phyloP scores from a whole-genome alignment of 2,329 filamentous ascomycete species.

The Paecilomyces sp. region DNA sequence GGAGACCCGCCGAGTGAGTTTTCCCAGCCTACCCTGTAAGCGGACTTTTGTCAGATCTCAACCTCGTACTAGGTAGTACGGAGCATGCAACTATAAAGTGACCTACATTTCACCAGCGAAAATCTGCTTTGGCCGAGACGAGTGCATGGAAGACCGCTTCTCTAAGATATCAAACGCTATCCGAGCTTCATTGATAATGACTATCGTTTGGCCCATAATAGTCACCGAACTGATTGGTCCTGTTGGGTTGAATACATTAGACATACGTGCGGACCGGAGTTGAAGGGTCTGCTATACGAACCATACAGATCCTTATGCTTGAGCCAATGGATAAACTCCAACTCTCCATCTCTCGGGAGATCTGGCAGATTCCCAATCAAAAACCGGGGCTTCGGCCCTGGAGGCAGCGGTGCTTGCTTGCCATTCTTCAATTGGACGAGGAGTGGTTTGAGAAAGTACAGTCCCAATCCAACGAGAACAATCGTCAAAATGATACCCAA shows the following conservation, averaged over 20 bases:
- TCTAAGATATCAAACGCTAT: slow-evolving; percentile 28
- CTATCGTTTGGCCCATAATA: slow-evolving; percentile 28
- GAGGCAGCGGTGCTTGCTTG: slow-evolving; percentile 1
- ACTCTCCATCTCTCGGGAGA: slow-evolving; percentile 9
- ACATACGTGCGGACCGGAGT: not conserved
- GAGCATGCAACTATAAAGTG: not conserved
- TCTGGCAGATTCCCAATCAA: slow-evolving; percentile 1
- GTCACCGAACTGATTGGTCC: slow-evolving; percentile 32
- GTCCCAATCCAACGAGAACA: not conserved
- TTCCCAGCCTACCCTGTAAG: slow-evolving; percentile 31
- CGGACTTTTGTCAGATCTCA: not conserved
- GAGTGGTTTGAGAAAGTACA: not conserved
- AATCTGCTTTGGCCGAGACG: slow-evolving; percentile 21
- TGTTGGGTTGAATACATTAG: slow-evolving; percentile 3
- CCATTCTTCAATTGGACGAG: not conserved
- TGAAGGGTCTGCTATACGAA: not conserved
- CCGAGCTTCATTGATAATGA: slow-evolving; percentile 28
- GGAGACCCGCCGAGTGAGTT: slow-evolving; percentile 25
- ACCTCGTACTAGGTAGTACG: not conserved
- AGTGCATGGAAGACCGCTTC: slow-evolving; percentile 22
- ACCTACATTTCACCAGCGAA: slow-evolving; percentile 33
- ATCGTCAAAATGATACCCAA: not conserved
- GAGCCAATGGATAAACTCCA: slow-evolving; percentile 5
- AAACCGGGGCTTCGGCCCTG: not conserved
- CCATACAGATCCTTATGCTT: slow-evolving; percentile 3